These are phyloP conservation scores for Dillenia turbinata DNA, from an alignment of 164 flowering plant species.

Conservation along the genomic window DNA sequence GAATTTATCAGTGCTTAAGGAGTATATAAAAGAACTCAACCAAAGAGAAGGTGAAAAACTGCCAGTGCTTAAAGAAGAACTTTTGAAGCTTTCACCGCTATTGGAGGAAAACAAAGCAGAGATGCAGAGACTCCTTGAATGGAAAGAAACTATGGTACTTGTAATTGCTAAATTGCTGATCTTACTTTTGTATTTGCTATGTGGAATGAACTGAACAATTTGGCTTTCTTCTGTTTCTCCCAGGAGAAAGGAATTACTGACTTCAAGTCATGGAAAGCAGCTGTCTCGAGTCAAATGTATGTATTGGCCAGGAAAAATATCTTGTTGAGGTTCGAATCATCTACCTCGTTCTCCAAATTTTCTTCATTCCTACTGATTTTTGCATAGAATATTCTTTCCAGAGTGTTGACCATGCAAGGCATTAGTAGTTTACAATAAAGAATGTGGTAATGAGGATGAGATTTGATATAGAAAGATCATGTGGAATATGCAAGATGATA, in stretches of 20 bases:
- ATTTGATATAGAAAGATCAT: too few species aligned
- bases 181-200: not conserved
- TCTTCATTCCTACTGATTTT: conserved; percentile 1
- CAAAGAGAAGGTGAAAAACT: conserved; percentile 40
- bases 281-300: conserved; percentile 44
- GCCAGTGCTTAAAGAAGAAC: conserved; percentile 54
- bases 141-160: conserved; percentile 61
- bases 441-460: too few species aligned
- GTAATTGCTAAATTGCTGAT: not conserved
- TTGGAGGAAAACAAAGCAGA: conserved; percentile 45
- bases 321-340: conserved; percentile 51
- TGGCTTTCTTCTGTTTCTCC: conserved; percentile 4
- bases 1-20: conserved; percentile 68
- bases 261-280: conserved; percentile 53
- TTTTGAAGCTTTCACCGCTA: conserved; percentile 28
- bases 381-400: too few species aligned
- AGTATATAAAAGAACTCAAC: conserved; percentile 58
- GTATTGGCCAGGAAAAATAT: conserved; percentile 41
- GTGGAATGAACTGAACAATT: conserved; percentile 1
- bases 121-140: conserved; percentile 40
- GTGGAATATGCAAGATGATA: too few species aligned
- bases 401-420: too few species aligned
- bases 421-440: too few species aligned
- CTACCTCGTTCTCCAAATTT: not conserved
- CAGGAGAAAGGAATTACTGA: conserved; percentile 47